Evolutionary conservation across 805 yeast genomes (phyloP), one percentile per base, ranked within the genome.

Genomic region (Yueomyces sinensis): DNA sequence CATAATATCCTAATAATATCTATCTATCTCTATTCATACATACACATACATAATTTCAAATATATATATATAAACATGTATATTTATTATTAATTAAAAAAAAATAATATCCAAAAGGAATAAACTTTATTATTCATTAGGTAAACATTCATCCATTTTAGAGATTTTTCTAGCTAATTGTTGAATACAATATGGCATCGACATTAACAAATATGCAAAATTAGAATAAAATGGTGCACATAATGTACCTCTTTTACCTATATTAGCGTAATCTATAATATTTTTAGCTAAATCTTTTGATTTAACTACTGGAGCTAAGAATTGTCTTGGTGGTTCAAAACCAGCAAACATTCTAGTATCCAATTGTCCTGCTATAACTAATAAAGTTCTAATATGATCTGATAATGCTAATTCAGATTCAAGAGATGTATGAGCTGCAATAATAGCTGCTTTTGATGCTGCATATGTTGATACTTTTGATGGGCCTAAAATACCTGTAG

Each of bases 281-380:
- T 58, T 58, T 4, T 43, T 36, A 0, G 94, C 87, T 17, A 84
- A 74, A 33, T 59, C 59, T 4, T 42, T 46, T 0, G 80, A 76
- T 11, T 74, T 72, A 14, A 83, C 56, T 30, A 81, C 74, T 0
- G 95, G 96, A 0, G 96, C 96, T 27, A 84, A 56, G 28, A 76
- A 56, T 17, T 71, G 63, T 27, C 76, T 72, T 1, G 95, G 95
- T 1, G 94, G 81, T 24, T 58, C 46, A 20, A 87, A 79, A 13
- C 80, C 80, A n/a, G 59, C 57, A 49, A 87, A 87, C 83, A 87
- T 68, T 3, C 54, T 49, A 0, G 95, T 82, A 37, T 71, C 70
- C 40, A 87, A 49, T 51, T 87, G 96, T 0, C 96, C 96, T 0
- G 95, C 91, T 35, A 83, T 68, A 0, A 84, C 72, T 17, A 87